A percentile compares a stretch with the other conserved stretches of the same genome.
These are phyloP conservation scores for Trametes versicolor DNA, from an alignment of 1,284 basidiomycete species.

Conservation along the genomic window DNA sequence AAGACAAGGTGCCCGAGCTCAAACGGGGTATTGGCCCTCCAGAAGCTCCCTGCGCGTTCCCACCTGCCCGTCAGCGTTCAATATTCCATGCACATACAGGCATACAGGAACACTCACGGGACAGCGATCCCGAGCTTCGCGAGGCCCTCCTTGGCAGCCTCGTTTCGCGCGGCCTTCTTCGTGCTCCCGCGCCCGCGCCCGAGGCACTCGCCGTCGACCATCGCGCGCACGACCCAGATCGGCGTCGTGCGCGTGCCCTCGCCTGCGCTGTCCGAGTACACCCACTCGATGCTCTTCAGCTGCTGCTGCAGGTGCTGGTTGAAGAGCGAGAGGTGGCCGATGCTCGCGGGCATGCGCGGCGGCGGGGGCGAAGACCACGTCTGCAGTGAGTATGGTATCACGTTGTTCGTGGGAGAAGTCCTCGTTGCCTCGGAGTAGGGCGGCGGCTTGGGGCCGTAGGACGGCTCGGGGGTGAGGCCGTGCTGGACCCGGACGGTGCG, in stretches of 20 bases:
- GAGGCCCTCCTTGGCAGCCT: constrained; percentile 51
- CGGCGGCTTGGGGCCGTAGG: constrained; percentile 26
- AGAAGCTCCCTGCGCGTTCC: constrained; percentile 32
- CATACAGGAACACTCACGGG: constrained; percentile 37
- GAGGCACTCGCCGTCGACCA: constrained; percentile 65
- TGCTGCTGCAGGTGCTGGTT: constrained; percentile 75
- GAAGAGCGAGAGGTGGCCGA: constrained; percentile 78
- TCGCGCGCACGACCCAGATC: constrained; percentile 72
- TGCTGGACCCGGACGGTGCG: constrained; percentile 68
- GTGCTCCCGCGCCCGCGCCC: constrained; percentile 73
- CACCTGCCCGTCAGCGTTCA: constrained; percentile 16
- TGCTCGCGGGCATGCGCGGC: constrained; percentile 41
- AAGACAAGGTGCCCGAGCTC: constrained; percentile 42
- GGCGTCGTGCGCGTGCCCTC: constrained; percentile 68
- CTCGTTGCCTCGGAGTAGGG: constrained; percentile 33
- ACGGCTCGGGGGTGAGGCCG: constrained; percentile 54
- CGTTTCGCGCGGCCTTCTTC: constrained; percentile 81
- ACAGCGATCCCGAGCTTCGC: constrained; percentile 43
- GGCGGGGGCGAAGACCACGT: constrained; percentile 41
- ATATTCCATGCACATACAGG: not conserved
- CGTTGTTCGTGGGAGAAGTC: constrained; percentile 16
- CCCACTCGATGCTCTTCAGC: constrained; percentile 71
- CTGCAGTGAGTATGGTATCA: constrained; percentile 24
- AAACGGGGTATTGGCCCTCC: constrained; percentile 27
- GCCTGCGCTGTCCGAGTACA: constrained; percentile 59